Evolutionary conservation across 78 protist genomes (phyloP), one percentile per base, ranked within the genome.

Genomic region (Dictyostelium brefeldianum): DNA sequence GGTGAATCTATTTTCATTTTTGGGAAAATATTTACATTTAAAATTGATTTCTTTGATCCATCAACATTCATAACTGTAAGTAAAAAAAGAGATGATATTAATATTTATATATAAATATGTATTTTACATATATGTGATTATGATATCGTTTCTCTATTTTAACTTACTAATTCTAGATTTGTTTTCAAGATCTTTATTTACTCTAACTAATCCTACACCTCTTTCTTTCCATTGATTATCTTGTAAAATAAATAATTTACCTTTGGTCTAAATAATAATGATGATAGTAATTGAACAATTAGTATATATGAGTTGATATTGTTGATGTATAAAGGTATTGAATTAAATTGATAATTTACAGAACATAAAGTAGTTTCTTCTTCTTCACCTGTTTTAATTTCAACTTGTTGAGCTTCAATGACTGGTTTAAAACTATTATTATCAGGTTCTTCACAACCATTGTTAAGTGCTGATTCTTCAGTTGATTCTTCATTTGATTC

Each of bases 151-250:
- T 18, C n/a, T n/a, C n/a, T 70, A 31, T 31, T 67, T 46, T 29
- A 51, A 64, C 93, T 18, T 87, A 87, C 93, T 59, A 50, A 87
- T 62, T 87, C 93, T 87, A 7, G 80, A 46, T 18, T 87, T 87
- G 14, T 81, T 79, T 62, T 74, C 57, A 17, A 70, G 7, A 36
- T 87, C 36, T 29, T 65, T 87, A 51, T 87, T 87, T 22, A 87
- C 69, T 65, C 80, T 87, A 17, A 87, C 20, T 47, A 53, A 5
- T 51, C 93, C 93, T 29, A 77, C 73, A 51, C 93, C 93, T 77
- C 93, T 87, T 50, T 87, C 93, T 77, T 87, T 87, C 22, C 78
- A 87, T 27, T 53, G 41, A 18, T 78, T 57, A 25, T 75, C 92
- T n/a, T 59, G 47, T 5, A 74, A 10, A 17, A 59, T 29, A 57